Evolutionary conservation across 108 stramenopile species (phyloP).

Genomic region (Epipyxis sp.): DNA sequence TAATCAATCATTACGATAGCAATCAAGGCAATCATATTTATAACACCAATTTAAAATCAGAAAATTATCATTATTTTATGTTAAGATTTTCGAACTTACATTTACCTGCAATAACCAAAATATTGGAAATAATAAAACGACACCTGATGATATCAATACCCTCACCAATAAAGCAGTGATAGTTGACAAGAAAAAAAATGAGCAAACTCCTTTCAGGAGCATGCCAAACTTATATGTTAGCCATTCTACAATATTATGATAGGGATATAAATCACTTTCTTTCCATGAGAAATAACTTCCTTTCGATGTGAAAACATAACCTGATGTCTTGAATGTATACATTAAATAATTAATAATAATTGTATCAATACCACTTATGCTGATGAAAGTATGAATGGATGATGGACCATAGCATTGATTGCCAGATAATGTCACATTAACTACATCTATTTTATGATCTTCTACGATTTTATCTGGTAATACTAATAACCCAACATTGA

Average conservation of each 20-base stretch:
- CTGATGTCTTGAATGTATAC: not conserved
- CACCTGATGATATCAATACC: constrained; percentile 9
- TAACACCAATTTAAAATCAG: too few relatives aligned
- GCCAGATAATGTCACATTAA: constrained; percentile 20
- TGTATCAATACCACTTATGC: not conserved
- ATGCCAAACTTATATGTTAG: not conserved
- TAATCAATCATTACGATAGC: too few relatives aligned
- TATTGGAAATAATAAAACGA: constrained; percentile 11
- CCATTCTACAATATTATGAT: constrained; percentile 10
- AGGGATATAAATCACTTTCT: not conserved
- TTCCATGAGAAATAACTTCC: not conserved
- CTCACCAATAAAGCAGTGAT: constrained; percentile 15
- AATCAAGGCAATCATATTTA: too few relatives aligned
- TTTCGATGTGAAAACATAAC: not conserved
- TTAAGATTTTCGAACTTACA: too few relatives aligned
- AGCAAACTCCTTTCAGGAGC: not conserved
- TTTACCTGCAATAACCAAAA: constrained; percentile 8
- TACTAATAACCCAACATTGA: not conserved
- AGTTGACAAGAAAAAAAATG: constrained; percentile 30
- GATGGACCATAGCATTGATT: constrained; percentile 11
- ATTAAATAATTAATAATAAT: constrained; percentile 13
- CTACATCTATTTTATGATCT: not conserved
- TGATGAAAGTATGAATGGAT: not conserved
- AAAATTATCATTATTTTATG: too few relatives aligned
- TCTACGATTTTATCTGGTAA: not conserved